Conservation (phyloP, 1,284 basidiomycete genomes). For the Neolentinus lepideus region DNA sequence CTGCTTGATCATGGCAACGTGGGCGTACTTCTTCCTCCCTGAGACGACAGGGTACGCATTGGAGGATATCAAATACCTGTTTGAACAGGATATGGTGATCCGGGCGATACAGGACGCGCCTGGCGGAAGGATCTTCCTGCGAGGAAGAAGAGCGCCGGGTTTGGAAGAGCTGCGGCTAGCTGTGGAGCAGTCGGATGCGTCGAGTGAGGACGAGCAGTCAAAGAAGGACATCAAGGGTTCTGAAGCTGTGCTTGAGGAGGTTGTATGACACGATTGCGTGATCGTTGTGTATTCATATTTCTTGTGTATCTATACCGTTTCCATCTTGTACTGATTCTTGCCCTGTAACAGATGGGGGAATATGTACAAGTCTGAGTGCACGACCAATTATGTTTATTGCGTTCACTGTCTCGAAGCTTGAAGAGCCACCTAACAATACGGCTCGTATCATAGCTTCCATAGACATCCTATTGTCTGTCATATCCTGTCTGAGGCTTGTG, state of each 20-base stretch:
- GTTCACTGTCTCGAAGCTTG: too few species aligned
- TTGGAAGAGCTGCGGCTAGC: slow-evolving; percentile 19
- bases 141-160: slow-evolving; percentile 21
- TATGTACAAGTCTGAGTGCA: too few species aligned
- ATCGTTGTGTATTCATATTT: not conserved
- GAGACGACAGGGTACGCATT: slow-evolving; percentile 39
- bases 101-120: slow-evolving; percentile 40
- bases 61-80: slow-evolving; percentile 40
- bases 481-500: too few species aligned
- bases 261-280: not conserved
- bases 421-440: too few species aligned
- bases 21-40: slow-evolving; percentile 37
- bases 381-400: too few species aligned
- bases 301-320: not conserved
- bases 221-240: not conserved
- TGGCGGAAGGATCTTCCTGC: slow-evolving; percentile 32
- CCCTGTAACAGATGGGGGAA: too few species aligned
- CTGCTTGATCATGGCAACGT: slow-evolving; percentile 36
- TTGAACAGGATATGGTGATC: slow-evolving; percentile 32
- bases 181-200: not conserved
- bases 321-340: not conserved
- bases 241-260: not conserved
- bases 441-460: too few species aligned
- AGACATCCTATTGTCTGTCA: too few species aligned
- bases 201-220: not conserved